A percentile compares a stretch with the other conserved stretches of the same genome.
Conservation (phyloP, 345 rosid genomes). For the Cardiospermum halicacabum region DNA sequence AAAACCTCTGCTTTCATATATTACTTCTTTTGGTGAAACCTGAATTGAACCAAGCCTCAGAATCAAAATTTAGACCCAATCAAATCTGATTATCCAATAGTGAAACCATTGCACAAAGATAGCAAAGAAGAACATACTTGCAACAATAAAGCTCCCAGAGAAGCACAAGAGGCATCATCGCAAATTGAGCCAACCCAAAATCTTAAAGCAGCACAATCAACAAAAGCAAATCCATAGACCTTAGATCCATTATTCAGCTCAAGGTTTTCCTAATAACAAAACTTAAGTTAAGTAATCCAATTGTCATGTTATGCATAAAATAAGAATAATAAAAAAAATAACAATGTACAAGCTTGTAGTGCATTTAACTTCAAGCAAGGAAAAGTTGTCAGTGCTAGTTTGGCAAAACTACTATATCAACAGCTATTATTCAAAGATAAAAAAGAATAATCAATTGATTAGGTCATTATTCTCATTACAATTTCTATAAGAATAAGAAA, state of each 20-base stretch:
- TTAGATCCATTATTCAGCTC: slow-evolving; percentile 45
- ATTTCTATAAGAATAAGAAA: not conserved
- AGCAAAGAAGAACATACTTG: slow-evolving; percentile 52
- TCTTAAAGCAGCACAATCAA: slow-evolving; percentile 87
- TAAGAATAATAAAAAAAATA: not conserved
- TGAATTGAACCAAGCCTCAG: slow-evolving; percentile 23
- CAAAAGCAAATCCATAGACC: slow-evolving; percentile 86
- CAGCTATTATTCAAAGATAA: not conserved
- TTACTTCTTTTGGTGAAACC: slow-evolving; percentile 91
- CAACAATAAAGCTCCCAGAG: slow-evolving; percentile 86
- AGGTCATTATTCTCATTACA: not conserved
- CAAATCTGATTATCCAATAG: not conserved
- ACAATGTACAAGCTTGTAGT: not conserved
- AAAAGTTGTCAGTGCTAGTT: not conserved
- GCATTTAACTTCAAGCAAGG: not conserved
- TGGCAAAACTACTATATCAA: not conserved
- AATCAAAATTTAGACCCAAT: slow-evolving; percentile 16
- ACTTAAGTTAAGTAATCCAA: slow-evolving; percentile 9
- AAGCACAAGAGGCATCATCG: slow-evolving; percentile 78
- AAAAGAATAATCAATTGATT: not conserved
- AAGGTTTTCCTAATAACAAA: slow-evolving; percentile 36
- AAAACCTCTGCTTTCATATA: slow-evolving; percentile 75
- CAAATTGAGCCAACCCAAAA: slow-evolving; percentile 82
- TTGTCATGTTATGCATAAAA: slow-evolving; percentile 2
- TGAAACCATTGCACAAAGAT: not conserved